Evolutionary conservation across 768 basidiomycete genomes (phyloP).

Genomic region (Tricholoma flavovirens): DNA sequence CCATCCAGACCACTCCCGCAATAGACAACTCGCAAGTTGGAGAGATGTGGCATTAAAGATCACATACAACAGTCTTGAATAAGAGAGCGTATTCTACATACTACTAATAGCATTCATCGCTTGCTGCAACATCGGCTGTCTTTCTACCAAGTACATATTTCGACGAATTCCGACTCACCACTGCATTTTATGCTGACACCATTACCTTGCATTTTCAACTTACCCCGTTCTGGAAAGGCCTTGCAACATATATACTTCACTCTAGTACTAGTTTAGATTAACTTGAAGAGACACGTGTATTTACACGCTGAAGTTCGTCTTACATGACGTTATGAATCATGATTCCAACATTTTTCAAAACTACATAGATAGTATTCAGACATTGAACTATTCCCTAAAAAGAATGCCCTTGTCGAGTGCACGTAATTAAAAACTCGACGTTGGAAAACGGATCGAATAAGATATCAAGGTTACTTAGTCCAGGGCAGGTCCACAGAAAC

Average conservation of each 20-base stretch:
- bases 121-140: no score
- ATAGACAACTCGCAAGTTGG: slow-evolving; percentile 45
- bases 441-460: background rate
- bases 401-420: background rate
- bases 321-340: background rate
- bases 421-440: background rate
- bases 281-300: background rate
- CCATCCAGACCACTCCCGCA: slow-evolving; percentile 25
- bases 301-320: background rate
- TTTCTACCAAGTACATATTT: no score
- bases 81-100: background rate
- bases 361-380: background rate
- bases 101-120: no score
- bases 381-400: background rate
- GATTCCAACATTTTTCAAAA: background rate
- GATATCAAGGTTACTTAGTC: background rate
- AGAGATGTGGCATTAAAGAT: slow-evolving; percentile 42
- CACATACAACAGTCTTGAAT: background rate
- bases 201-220: background rate
- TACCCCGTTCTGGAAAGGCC: background rate
- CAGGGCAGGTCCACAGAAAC: background rate
- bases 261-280: background rate
- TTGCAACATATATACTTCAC: no score
- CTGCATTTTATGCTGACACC: background rate
- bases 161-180: background rate